Base-by-base conservation (phyloP, 768 basidiomycete genomes). In the Chalciporus sphaerocephalus region DNA sequence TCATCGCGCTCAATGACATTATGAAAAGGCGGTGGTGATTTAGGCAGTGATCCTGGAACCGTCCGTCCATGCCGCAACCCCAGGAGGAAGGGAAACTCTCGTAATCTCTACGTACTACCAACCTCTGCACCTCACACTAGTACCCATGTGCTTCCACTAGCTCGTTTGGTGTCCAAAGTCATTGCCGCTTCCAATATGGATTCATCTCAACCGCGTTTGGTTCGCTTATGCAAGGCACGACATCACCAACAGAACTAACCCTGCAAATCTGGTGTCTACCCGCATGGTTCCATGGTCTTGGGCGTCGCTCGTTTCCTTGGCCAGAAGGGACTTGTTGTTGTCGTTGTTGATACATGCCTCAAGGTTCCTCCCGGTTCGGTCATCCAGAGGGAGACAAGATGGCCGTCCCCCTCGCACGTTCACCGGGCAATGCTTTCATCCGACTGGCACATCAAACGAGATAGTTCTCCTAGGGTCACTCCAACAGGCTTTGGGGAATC, bases 21-120 rank as follows among this genome's bases (percentile, higher is more conserved):
- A 33, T 25, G 28, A 3, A 20, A 41, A 25, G 48, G 46, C 57
- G 33, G 54, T 44, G 44, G 10, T 36, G n/a, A 23, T 22, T 23
- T 30, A 38, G 41, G 35, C 38, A 28, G 18, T 42, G 41, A 40
- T 23, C 5, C 32, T 16, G 17, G 4, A 18, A 22, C n/a, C 12
- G 30, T 5, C 15, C 30, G 15, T 16, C 35, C 21, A 37, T 33
- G 22, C 10, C 28, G 15, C 51, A 18, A 23, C 32, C 12, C 42
- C 30, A 16, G 20, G 47, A 35, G 47, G 27, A 54, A 28, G 5
- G 38, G 37, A 22, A 10, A 23, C 24, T 46, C 17, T 33, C 42
- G 46, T 50, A 50, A 50, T 48, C 2, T 32, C 17, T 35, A 34
- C 22, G 2, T 18, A 32, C 18, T 12, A 38, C 8, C 25, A 32